Evolutionary conservation across 1,284 basidiomycete species (phyloP), one percentile per base, ranked within the genome.

Genomic region (Lentinula novae-zelandiae): DNA sequence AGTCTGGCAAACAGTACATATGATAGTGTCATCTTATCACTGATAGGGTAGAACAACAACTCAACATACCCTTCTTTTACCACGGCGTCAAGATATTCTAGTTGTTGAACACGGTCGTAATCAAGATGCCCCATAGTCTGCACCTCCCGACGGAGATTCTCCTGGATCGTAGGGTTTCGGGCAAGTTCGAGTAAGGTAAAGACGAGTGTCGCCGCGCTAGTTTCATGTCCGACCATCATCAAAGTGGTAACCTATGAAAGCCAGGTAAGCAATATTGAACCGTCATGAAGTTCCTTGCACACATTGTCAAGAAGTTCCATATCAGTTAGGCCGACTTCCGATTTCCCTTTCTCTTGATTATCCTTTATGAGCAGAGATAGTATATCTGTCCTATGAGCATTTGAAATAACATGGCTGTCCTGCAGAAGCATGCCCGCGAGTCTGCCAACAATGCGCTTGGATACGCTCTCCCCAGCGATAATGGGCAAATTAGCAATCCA

Each of bases 181-280:
- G 77, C 72, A 0, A 80, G 72, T 36, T 72, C 69, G 64, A 71
- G 72, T 4, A 80, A 61, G 4, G 72, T 73, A 61, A 71, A 79
- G 22, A 70, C 69, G 10, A 76, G 65, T 10, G 74, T 69, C 1
- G 69, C 71, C 2, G 76, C 70, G 1, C 76, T 79, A 13, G 78
- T 77, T 56, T 76, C 75, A 63, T 74, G 72, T 3, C 75, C 75
- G 8, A 64, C 70, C n/a, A 61, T 70, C 69, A 63, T 64, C 57
- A 71, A 66, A 13, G 67, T 70, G 17, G 60, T 57, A 39, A 71
- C 69, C 70, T 71, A 22, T 8, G n/a, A 22, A 9, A 12, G 36
- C 39, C 12, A 57, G 36, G 48, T 8, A 9, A 22, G 2, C 39
- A 40, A 15, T 38, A 12, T 38, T 2, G 7, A 6, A 8, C 7